Percentiles rank a stretch among this genome's conserved stretches.
Conservation (phyloP, 2,329 filamentous ascomycete genomes). For the Thermothelomyces thermophilus region DNA sequence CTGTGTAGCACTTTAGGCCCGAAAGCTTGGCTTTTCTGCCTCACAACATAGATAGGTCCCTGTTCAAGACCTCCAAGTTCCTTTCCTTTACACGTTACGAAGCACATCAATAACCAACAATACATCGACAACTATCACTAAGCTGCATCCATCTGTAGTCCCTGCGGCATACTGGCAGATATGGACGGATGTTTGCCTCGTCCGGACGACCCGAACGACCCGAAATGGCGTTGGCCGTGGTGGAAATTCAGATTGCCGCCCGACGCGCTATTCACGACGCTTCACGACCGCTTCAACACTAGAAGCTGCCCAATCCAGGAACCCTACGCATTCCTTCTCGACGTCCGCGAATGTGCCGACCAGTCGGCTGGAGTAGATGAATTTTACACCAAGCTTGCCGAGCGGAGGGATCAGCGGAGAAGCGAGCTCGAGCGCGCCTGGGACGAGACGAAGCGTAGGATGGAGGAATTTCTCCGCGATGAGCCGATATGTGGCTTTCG, state of each 20-base stretch:
- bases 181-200: too few species aligned
- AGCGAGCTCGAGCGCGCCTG: neutral
- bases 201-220: too few species aligned
- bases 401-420: neutral
- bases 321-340: neutral
- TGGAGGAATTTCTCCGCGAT: neutral
- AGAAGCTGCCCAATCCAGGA: neutral
- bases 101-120: too few species aligned
- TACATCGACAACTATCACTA: too few species aligned
- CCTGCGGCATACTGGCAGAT: too few species aligned
- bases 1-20: too few species aligned
- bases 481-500: neutral
- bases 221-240: neutral
- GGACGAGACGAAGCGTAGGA: neutral
- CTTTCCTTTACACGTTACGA: too few species aligned
- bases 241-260: neutral
- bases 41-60: too few species aligned
- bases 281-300: neutral
- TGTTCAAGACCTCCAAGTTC: too few species aligned
- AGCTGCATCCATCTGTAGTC: too few species aligned
- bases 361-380: neutral
- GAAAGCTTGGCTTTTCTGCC: too few species aligned
- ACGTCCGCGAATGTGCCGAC: neutral
- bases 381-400: neutral
- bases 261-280: neutral